phyloP scores from a whole-genome alignment of 106 monocot species.

The Phalaenopsis equestris region DNA sequence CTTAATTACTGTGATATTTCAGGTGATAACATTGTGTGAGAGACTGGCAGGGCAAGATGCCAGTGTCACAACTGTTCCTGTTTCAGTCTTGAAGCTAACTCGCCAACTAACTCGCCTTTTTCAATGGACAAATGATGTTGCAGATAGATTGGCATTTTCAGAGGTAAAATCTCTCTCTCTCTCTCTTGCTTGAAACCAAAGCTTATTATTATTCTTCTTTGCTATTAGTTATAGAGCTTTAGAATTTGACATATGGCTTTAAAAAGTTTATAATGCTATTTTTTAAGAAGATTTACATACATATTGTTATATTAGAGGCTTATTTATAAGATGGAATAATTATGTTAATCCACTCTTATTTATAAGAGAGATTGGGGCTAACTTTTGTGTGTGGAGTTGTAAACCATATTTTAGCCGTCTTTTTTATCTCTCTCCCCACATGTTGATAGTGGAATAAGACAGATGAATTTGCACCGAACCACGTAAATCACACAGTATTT shows the following conservation, averaged over 20 bases:
- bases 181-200: neutral
- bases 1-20: conserved; percentile 5
- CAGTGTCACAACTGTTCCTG: conserved; percentile 95
- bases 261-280: neutral
- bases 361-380: no score
- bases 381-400: no score
- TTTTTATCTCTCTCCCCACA: no score
- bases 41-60: conserved; percentile 98
- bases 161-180: conserved; percentile 45
- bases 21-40: conserved; percentile 97
- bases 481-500: no score
- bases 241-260: neutral
- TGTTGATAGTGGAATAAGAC: no score
- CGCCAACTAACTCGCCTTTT: conserved; percentile 86
- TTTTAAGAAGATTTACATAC: no score
- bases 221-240: neutral
- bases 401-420: no score
- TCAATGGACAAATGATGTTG: conserved; percentile 99
- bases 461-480: no score
- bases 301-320: no score
- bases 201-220: neutral
- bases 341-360: no score
- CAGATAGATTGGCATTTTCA: conserved; percentile 92
- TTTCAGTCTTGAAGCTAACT: conserved; percentile 78
- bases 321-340: no score